Percentiles rank a stretch among this genome's conserved stretches.
These are phyloP conservation scores for Tricharina praecox DNA, from an alignment of 495 filamentous ascomycete genomes.

Conservation along the genomic window DNA sequence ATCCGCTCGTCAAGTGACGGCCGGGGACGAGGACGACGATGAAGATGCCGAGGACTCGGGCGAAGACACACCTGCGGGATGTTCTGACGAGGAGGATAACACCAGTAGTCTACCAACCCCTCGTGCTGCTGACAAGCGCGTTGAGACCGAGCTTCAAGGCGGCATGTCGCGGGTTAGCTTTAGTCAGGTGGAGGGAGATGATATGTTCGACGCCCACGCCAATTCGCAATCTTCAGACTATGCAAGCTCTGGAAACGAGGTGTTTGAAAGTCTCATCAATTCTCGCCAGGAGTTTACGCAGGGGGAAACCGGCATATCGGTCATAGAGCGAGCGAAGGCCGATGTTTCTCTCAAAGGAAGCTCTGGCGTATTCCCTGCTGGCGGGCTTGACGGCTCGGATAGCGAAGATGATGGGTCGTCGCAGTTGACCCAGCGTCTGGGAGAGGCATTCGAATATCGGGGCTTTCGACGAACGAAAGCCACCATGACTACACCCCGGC, in stretches of 20 bases:
- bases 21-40: slow-evolving; percentile 1
- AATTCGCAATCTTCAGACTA: slow-evolving; percentile 2
- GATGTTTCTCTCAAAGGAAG: background rate
- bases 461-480: too few species aligned
- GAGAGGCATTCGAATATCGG: background rate
- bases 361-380: slow-evolving; percentile 12
- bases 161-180: slow-evolving; percentile 3
- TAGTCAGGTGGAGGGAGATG: slow-evolving; percentile 4
- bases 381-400: slow-evolving; percentile 3
- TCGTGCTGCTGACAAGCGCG: background rate
- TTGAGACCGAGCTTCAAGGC: slow-evolving; percentile 3
- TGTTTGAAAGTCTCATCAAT: slow-evolving; percentile 15
- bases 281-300: slow-evolving; percentile 12
- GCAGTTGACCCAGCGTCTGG: slow-evolving; percentile 7
- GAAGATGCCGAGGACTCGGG: slow-evolving; percentile 1
- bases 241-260: slow-evolving; percentile 2
- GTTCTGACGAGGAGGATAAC: background rate
- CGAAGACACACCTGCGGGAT: too few species aligned
- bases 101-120: background rate
- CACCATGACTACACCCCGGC: too few species aligned
- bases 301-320: slow-evolving; percentile 14
- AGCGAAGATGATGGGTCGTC: background rate
- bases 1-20: background rate
- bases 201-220: slow-evolving; percentile 1
- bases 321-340: background rate